phyloP scores from a whole-genome alignment of 2,329 filamentous ascomycete genomes.

The Blastomyces emzantsi region DNA sequence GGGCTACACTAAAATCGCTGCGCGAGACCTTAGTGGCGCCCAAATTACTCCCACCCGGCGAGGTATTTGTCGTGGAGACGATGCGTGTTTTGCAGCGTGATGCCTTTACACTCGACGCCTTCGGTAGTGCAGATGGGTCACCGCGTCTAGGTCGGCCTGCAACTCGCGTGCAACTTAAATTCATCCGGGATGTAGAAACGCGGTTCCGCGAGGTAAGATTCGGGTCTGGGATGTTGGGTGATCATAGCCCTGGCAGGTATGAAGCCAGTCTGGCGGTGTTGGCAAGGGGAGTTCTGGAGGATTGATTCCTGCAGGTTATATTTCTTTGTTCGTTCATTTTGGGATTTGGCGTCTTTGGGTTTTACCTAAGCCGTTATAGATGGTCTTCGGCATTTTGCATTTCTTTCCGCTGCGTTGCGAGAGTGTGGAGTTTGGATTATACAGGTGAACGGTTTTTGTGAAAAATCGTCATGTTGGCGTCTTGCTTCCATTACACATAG shows the following conservation, averaged over 20 bases:
- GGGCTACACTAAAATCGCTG: constrained; percentile 56
- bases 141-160: constrained; percentile 53
- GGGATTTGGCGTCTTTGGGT: not conserved
- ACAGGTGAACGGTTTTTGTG: not conserved
- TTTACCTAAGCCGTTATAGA: not conserved
- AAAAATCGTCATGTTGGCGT: not conserved
- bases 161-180: constrained; percentile 58
- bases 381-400: too few relatives aligned
- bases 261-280: constrained; percentile 59
- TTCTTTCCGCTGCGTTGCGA: not conserved
- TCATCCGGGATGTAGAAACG: constrained; percentile 61
- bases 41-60: constrained; percentile 65
- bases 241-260: constrained; percentile 67
- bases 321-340: not conserved
- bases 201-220: constrained; percentile 63
- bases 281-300: constrained; percentile 37
- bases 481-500: not conserved
- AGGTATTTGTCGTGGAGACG: constrained; percentile 64
- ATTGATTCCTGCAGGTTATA: constrained; percentile 19
- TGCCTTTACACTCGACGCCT: constrained; percentile 45
- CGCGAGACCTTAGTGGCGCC: constrained; percentile 58
- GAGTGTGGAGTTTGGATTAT: constrained; percentile 1
- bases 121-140: constrained; percentile 33
- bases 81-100: constrained; percentile 58
- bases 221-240: constrained; percentile 62